These are phyloP conservation scores for Aspergillus pseudoviridinutans DNA, from an alignment of 2,329 filamentous ascomycete genomes.

Conservation along the genomic window DNA sequence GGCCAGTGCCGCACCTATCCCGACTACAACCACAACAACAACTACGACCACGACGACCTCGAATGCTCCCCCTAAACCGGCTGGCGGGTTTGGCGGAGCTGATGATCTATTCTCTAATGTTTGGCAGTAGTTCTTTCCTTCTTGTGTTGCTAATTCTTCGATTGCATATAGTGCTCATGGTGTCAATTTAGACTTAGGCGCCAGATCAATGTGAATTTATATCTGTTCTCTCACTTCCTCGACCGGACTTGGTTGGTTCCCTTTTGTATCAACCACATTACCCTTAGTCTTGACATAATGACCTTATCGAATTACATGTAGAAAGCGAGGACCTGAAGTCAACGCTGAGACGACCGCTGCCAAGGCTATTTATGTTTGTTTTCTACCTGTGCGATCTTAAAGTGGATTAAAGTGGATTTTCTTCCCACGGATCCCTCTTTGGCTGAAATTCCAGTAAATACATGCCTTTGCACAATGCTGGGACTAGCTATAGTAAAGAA, in stretches of 20 bases:
- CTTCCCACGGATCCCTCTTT: too few species aligned
- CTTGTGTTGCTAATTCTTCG: conserved; percentile 19
- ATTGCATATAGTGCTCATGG: conserved; percentile 10
- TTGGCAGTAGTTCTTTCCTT: conserved; percentile 62
- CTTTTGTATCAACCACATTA: neutral
- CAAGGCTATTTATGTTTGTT: too few species aligned
- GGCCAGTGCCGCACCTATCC: conserved; percentile 67
- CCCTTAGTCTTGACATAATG: neutral
- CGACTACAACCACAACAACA: conserved; percentile 38
- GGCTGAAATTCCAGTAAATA: too few species aligned
- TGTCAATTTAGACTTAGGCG: conserved; percentile 13
- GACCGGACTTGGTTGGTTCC: neutral
- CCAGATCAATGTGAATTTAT: neutral
- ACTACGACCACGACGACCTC: conserved; percentile 30
- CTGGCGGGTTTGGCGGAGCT: conserved; percentile 57
- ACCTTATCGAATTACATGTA: neutral
- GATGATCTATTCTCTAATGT: conserved; percentile 96
- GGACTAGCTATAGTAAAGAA: too few species aligned
- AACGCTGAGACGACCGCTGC: too few species aligned
- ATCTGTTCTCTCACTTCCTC: neutral
- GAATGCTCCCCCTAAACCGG: conserved; percentile 42
- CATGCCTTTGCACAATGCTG: too few species aligned
- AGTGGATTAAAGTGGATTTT: too few species aligned
- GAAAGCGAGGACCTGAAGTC: neutral
- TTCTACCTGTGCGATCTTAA: too few species aligned